Conservation (phyloP, 495 filamentous ascomycete species). For the Letharia columbiana region DNA sequence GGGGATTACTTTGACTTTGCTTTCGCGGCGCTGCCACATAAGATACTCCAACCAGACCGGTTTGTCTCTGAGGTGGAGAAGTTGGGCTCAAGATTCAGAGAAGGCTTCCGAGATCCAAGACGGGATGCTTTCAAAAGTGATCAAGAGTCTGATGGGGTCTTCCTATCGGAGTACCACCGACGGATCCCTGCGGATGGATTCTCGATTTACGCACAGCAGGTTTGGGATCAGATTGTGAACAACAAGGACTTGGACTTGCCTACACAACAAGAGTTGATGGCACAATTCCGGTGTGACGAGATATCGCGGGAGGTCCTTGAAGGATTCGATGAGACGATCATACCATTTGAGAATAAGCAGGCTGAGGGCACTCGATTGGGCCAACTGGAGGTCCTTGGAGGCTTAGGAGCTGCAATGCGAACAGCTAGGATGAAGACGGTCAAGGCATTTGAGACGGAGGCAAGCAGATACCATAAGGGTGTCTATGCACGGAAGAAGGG, state of each 20-base stretch:
- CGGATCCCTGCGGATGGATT: constrained; percentile 95
- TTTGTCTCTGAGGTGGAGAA: constrained; percentile 74
- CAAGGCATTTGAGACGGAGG: constrained; percentile 78
- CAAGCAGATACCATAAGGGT: constrained; percentile 90
- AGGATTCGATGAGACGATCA: constrained; percentile 71
- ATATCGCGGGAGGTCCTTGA: constrained; percentile 80
- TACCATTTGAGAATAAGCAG: constrained; percentile 79
- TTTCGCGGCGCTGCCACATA: constrained; percentile 91
- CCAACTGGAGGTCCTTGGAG: constrained; percentile 59
- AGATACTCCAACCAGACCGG: constrained; percentile 89
- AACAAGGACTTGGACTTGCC: constrained; percentile 97
- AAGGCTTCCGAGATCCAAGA: constrained; percentile 61
- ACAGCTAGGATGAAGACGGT: constrained; percentile 61
- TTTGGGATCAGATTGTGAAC: constrained; percentile 97
- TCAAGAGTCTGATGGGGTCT: constrained; percentile 67
- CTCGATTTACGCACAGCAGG: constrained; percentile 79
- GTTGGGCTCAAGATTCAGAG: constrained; percentile 70
- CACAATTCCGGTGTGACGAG: constrained; percentile 96
- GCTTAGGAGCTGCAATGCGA: constrained; percentile 69
- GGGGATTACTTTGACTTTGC: constrained; percentile 98
- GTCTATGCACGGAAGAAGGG: constrained; percentile 78
- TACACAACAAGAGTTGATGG: constrained; percentile 92
- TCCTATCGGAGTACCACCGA: constrained; percentile 89
- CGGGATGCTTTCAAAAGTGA: constrained; percentile 46
- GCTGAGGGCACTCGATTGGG: constrained; percentile 62